These are phyloP conservation scores for Chaetomiaceae sp. DNA, from an alignment of 2,329 filamentous ascomycete species.

Conservation along the genomic window DNA sequence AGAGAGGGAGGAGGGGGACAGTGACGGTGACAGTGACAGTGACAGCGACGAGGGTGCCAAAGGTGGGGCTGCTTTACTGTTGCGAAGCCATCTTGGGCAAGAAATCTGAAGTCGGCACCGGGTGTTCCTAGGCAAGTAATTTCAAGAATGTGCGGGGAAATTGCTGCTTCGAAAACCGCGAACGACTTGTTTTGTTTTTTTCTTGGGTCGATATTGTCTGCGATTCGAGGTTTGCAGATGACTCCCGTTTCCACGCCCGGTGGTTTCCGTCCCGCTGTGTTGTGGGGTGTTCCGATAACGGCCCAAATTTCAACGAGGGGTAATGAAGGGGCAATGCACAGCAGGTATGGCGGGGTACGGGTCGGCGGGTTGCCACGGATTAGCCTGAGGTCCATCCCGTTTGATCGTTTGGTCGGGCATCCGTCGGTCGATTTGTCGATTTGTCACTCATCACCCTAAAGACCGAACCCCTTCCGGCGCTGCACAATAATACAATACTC, in stretches of 20 bases:
- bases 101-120: not conserved
- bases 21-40: no score
- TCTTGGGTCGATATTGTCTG: not conserved
- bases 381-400: constrained; percentile 1
- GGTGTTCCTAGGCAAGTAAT: not conserved
- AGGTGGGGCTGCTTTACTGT: constrained; percentile 22
- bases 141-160: constrained; percentile 1
- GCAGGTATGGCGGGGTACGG: not conserved
- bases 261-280: not conserved
- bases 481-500: not conserved
- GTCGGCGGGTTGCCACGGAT: constrained; percentile 1
- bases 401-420: no score
- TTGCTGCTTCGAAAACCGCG: constrained; percentile 8
- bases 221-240: no score
- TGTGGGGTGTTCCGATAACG: constrained; percentile 17
- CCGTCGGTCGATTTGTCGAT: not conserved
- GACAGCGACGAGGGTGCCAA: not conserved
- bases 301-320: constrained; percentile 6
- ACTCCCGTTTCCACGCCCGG: not conserved
- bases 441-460: not conserved
- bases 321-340: not conserved
- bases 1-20: not conserved
- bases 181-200: constrained; percentile 1
- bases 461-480: not conserved
- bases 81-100: constrained; percentile 24